Evolutionary conservation across 2,329 filamentous ascomycete species (phyloP), one percentile per base, ranked within the genome.

Genomic region (Phaeophleospora eucalypticola): DNA sequence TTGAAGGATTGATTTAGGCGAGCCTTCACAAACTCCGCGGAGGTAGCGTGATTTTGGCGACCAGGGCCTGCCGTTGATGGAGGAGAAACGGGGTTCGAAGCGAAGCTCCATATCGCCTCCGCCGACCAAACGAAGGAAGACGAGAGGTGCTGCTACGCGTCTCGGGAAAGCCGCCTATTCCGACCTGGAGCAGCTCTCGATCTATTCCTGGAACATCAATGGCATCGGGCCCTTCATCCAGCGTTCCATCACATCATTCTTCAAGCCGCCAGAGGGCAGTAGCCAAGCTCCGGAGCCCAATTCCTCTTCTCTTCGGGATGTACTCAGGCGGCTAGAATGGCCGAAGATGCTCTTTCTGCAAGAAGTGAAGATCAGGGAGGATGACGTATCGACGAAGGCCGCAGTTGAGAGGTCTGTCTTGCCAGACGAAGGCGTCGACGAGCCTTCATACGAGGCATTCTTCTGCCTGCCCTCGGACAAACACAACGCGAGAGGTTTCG

Each of bases 141-240:
- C 52, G n/a, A 36, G 37, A 27, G 27, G 19, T 36, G 24, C 35
- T 18, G 27, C 45, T 12, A 7, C 18, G 8, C 4, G 29, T 29
- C 10, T 21, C 35, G 32, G 32, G 14, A 16, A 6, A 4, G 35
- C 36, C 15, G 3, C 17, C 15, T 24, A 35, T 21, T 32, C 49
- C 15, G 20, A 47, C 10, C 20, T 7, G n/a, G 10, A 10, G 7
- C 32, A 15, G n/a, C 36, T 73, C 9, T 59, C 59, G 4, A 65
- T 76, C 20, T 72, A 69, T 57, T 70, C 70, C 8, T 76, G 72
- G 73, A 75, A 76, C 53, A 60, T 76, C 54, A 74, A 76, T 52
- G 71, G 73, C 43, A 71, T 76, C 33, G 53, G 56, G 3, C 69
- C 72, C 0, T 71, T 76, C 38, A 61, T 69, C 3, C 68, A 70